phyloP scores from a whole-genome alignment of 2,329 filamentous ascomycete species.

The Aspergillus tamarii region DNA sequence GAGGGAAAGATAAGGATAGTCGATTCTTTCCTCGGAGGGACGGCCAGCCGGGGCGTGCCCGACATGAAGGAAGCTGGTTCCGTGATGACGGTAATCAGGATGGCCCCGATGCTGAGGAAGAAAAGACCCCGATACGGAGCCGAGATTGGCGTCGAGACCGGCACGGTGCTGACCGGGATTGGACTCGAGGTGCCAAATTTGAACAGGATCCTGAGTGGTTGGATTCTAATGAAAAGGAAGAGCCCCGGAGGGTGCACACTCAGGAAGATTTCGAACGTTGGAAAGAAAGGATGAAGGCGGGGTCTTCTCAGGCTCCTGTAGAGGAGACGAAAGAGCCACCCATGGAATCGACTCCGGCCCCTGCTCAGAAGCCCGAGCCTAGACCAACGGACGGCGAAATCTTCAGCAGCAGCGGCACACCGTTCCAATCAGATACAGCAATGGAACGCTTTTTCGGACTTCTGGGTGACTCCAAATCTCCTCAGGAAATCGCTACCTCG shows the following conservation, averaged over 20 bases:
- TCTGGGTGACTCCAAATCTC: slow-evolving; percentile 56
- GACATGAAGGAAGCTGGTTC: slow-evolving; percentile 75
- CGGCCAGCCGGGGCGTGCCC: slow-evolving; percentile 62
- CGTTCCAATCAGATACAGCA: slow-evolving; percentile 66
- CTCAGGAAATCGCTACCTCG: slow-evolving; percentile 43
- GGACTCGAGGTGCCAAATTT: slow-evolving; percentile 56
- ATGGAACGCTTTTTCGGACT: slow-evolving; percentile 78
- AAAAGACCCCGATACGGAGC: slow-evolving; percentile 55
- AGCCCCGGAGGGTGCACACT: slow-evolving; percentile 72
- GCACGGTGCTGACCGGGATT: slow-evolving; percentile 56
- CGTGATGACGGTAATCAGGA: slow-evolving; percentile 57
- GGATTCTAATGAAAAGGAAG: slow-evolving; percentile 69
- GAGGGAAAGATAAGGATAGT: slow-evolving; percentile 60
- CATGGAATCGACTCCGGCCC: slow-evolving; percentile 23
- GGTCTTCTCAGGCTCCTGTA: slow-evolving; percentile 46
- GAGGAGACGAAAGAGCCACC: slow-evolving; percentile 50
- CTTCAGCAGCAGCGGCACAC: slow-evolving; percentile 58
- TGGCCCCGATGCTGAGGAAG: slow-evolving; percentile 45
- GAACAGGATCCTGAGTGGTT: slow-evolving; percentile 93
- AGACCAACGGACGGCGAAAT: slow-evolving; percentile 53
- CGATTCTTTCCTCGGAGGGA: slow-evolving; percentile 61
- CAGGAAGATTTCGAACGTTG: slow-evolving; percentile 92
- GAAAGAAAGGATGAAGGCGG: slow-evolving; percentile 86
- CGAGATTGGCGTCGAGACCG: slow-evolving; percentile 65
- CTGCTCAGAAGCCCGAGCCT: slow-evolving; percentile 42